Evolutionary conservation across 192 early-diverging fungal genomes (phyloP).

Genomic region (Rhizophagus clarus): DNA sequence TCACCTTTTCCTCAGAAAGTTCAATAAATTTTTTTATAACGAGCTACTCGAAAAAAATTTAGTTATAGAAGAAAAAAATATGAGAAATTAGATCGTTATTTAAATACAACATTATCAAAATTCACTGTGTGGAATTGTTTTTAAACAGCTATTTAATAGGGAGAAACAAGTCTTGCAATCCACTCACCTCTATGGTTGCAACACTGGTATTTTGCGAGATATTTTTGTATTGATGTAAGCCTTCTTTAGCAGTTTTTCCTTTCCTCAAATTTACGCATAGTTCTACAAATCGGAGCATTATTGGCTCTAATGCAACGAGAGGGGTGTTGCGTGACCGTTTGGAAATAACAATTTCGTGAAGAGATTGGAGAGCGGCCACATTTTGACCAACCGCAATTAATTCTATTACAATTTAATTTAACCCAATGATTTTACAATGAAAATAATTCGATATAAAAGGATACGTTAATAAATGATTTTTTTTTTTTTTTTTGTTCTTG

Average conservation of each 20-base stretch:
- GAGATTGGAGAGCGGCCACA: slow-evolving; percentile 78
- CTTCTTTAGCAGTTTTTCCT: slow-evolving; percentile 94
- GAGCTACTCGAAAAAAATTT: slow-evolving; percentile 43
- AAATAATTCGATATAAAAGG: neutral
- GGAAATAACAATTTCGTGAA: slow-evolving; percentile 91
- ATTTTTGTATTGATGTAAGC: slow-evolving; percentile 97
- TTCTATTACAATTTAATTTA: slow-evolving; percentile 42
- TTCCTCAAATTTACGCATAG: slow-evolving; percentile 85
- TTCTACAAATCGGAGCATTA: slow-evolving; percentile 91
- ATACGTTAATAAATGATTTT: neutral
- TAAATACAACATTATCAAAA: slow-evolving; percentile 5
- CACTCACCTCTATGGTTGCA: slow-evolving; percentile 76
- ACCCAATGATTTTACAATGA: slow-evolving; percentile 30
- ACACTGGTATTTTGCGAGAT: slow-evolving; percentile 96
- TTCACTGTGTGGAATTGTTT: neutral
- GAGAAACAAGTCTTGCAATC: neutral
- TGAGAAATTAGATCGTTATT: neutral
- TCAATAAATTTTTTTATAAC: slow-evolving; percentile 89
- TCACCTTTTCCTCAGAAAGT: slow-evolving; percentile 82
- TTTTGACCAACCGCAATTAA: slow-evolving; percentile 86
- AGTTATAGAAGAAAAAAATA: neutral
- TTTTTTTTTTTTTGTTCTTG: no score
- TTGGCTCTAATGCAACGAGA: slow-evolving; percentile 84
- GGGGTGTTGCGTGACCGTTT: slow-evolving; percentile 86
- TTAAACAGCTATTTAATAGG: no score